Conservation (phyloP, 495 filamentous ascomycete species). For the Ascobolus immersus region DNA sequence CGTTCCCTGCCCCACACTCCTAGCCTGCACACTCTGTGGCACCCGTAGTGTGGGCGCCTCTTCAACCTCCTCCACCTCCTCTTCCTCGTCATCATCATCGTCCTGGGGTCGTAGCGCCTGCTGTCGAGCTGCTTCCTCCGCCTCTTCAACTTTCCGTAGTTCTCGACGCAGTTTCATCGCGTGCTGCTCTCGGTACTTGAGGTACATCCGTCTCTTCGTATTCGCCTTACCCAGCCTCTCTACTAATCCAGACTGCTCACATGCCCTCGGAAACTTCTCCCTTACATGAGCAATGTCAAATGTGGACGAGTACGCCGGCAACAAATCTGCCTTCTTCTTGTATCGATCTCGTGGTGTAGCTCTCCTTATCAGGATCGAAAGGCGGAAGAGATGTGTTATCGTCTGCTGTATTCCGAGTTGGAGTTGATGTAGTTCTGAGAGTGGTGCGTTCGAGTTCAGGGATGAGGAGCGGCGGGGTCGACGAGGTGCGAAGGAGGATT, state of each 20-base stretch:
- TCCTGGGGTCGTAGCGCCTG: background rate
- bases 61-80: too few species aligned
- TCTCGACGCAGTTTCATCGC: background rate
- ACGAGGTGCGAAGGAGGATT: too few species aligned
- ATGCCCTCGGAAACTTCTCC: conserved; percentile 1
- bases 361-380: background rate
- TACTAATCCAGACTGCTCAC: background rate
- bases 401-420: background rate
- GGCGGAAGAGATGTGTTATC: background rate
- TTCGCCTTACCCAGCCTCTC: conserved; percentile 4
- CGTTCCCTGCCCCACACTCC: too few species aligned
- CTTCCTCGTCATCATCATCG: too few species aligned
- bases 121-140: background rate
- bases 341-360: background rate
- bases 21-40: too few species aligned
- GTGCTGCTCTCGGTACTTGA: conserved; percentile 2
- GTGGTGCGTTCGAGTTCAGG: too few species aligned
- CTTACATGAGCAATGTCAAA: conserved; percentile 1
- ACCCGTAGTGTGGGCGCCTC: too few species aligned
- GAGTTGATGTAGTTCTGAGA: background rate
- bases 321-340: background rate
- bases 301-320: background rate
- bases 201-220: background rate
- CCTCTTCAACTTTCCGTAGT: background rate
- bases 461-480: too few species aligned